phyloP scores from a whole-genome alignment of 345 rosid species.

The Iberis pinnata region DNA sequence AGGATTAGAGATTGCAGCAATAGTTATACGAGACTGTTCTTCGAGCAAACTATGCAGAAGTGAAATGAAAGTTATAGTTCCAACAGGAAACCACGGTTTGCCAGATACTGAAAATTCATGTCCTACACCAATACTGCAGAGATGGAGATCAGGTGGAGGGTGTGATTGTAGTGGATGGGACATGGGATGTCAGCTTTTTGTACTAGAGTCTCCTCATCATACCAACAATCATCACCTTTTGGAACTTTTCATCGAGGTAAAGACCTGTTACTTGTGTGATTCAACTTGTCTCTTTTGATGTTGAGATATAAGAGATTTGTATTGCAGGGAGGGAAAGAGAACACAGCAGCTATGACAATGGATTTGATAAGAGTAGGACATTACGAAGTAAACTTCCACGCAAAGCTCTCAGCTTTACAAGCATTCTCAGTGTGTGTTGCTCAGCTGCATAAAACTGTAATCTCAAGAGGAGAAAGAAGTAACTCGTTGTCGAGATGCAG shows the following conservation, averaged over 20 bases:
- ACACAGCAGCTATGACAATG: slow-evolving; percentile 38
- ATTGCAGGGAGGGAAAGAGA: slow-evolving; percentile 60
- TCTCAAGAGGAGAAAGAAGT: slow-evolving; percentile 27
- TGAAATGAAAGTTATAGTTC: slow-evolving; percentile 60
- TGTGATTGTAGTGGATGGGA: slow-evolving; percentile 99
- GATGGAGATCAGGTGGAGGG: slow-evolving; percentile 92
- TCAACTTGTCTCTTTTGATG: background rate
- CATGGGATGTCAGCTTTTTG: slow-evolving; percentile 81
- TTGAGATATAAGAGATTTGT: background rate
- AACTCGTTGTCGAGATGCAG: slow-evolving; percentile 37
- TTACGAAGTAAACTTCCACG: slow-evolving; percentile 66
- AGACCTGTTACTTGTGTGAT: slow-evolving; percentile 2
- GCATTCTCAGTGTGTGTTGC: slow-evolving; percentile 89
- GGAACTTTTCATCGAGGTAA: slow-evolving; percentile 64
- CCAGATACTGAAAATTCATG: slow-evolving; percentile 50
- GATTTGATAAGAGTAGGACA: slow-evolving; percentile 42
- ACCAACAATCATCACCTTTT: slow-evolving; percentile 43
- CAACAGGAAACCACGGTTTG: slow-evolving; percentile 73
- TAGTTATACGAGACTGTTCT: slow-evolving; percentile 54
- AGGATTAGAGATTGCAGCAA: slow-evolving; percentile 69
- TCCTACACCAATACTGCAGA: slow-evolving; percentile 66
- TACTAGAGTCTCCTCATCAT: slow-evolving; percentile 49
- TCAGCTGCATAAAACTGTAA: slow-evolving; percentile 47
- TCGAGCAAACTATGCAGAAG: slow-evolving; percentile 35
- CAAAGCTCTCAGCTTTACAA: slow-evolving; percentile 73